Conservation (phyloP, 2,329 filamentous ascomycete genomes). For the Botrytis pseudocinerea region DNA sequence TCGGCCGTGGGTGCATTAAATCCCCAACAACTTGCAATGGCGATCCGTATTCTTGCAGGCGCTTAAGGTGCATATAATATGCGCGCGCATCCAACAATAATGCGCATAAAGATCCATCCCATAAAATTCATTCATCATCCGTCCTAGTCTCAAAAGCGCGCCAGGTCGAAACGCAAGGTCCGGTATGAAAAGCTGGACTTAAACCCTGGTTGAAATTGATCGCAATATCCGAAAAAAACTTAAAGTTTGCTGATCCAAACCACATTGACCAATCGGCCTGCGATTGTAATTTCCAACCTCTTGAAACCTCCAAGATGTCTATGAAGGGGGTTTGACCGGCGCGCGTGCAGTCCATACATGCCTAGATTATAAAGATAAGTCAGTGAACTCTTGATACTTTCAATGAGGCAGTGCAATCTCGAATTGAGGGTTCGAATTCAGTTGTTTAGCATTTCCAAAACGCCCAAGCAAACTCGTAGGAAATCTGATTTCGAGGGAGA, state of each 20-base stretch:
- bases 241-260: background rate
- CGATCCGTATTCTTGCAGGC: slow-evolving; percentile 22
- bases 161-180: background rate
- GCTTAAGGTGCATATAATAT: slow-evolving; percentile 25
- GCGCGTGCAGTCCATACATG: slow-evolving; percentile 39
- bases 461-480: background rate
- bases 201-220: slow-evolving; percentile 11
- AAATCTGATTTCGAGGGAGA: slow-evolving; percentile 13
- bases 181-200: slow-evolving; percentile 16
- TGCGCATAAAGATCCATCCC: slow-evolving; percentile 13
- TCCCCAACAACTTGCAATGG: slow-evolving; percentile 7
- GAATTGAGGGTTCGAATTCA: background rate
- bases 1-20: background rate
- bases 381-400: slow-evolving; percentile 21
- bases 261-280: background rate
- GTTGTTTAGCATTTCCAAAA: background rate
- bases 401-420: background rate
- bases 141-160: background rate
- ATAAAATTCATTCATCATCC: slow-evolving; percentile 5
- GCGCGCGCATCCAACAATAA: slow-evolving; percentile 24
- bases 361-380: slow-evolving; percentile 27
- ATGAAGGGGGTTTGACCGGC: slow-evolving; percentile 25
- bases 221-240: slow-evolving; percentile 19
- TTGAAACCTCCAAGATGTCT: background rate
- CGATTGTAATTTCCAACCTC: background rate